A percentile compares a stretch with the other conserved stretches of the same genome.
Conservation (phyloP, 345 rosid genomes). For the Populus deltoides region DNA sequence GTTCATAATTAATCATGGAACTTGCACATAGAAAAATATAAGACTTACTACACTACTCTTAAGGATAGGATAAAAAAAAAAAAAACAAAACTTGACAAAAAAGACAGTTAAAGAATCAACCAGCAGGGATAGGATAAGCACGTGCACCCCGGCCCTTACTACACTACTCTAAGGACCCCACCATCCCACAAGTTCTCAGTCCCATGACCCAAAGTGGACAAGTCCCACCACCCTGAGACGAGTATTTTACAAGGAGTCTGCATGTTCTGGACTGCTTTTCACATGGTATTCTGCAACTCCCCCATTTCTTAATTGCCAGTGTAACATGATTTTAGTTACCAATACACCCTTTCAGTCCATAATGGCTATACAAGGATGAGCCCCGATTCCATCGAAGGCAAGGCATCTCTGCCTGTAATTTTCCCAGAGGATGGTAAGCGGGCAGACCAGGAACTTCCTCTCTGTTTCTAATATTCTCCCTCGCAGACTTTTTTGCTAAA, state of each 20-base stretch:
- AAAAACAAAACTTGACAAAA: neutral
- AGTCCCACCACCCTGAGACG: conserved; percentile 13
- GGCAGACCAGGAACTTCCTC: conserved; percentile 20
- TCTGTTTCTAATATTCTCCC: conserved; percentile 12
- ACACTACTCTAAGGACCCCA: conserved; percentile 33
- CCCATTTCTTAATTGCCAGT: neutral
- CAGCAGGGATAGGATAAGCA: conserved; percentile 18
- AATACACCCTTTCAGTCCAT: neutral
- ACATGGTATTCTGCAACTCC: conserved; percentile 52
- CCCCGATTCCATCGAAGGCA: conserved; percentile 7
- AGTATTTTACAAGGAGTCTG: conserved; percentile 58
- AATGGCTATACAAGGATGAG: neutral
- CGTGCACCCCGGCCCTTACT: conserved; percentile 29
- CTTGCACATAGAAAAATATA: no score
- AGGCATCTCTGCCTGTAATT: conserved; percentile 20
- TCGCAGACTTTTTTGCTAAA: neutral
- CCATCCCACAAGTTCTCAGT: conserved; percentile 23
- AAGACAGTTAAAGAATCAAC: conserved; percentile 12
- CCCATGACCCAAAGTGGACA: conserved; percentile 23
- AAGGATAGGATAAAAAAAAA: no score
- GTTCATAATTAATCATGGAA: no score
- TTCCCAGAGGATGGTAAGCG: conserved; percentile 9
- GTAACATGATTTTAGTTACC: neutral
- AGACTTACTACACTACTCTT: no score
- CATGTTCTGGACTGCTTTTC: conserved; percentile 53